phyloP scores from a whole-genome alignment of 2,329 filamentous ascomycete species.

The Aspergillus felis region DNA sequence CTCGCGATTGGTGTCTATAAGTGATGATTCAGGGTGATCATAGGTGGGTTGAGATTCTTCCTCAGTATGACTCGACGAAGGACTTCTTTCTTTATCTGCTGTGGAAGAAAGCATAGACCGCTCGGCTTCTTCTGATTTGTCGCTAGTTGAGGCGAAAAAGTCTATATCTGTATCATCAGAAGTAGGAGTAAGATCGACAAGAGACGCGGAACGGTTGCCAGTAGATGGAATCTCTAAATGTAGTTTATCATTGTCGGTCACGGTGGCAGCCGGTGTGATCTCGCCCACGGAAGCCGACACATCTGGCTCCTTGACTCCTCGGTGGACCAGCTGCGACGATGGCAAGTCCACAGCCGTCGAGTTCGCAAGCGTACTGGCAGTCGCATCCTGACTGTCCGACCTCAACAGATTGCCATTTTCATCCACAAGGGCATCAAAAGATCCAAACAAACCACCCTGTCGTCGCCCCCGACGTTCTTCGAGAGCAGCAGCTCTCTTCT shows the following conservation, averaged over 20 bases:
- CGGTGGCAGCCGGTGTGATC: conserved; percentile 12
- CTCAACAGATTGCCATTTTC: conserved; percentile 35
- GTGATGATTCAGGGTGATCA: conserved; percentile 25
- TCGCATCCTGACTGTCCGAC: conserved; percentile 7
- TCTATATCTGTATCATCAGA: conserved; percentile 34
- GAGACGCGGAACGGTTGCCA: conserved; percentile 39
- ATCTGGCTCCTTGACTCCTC: conserved; percentile 18
- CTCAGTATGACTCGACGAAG: conserved; percentile 32
- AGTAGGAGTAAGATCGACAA: conserved; percentile 44
- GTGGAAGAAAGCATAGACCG: not conserved
- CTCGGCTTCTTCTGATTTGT: not conserved
- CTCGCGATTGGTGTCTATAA: conserved; percentile 16
- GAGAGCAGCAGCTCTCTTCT: conserved; percentile 39
- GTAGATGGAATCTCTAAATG: conserved; percentile 31
- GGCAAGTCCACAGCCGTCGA: conserved; percentile 37
- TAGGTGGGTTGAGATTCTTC: conserved; percentile 30
- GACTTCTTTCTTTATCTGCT: not conserved
- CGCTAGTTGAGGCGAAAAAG: conserved; percentile 8
- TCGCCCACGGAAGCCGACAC: conserved; percentile 6
- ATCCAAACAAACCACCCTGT: conserved; percentile 21
- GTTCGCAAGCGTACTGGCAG: conserved; percentile 20
- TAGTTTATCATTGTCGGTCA: conserved; percentile 17
- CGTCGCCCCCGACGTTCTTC: conserved; percentile 33
- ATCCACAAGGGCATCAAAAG: conserved; percentile 46
- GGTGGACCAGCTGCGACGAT: conserved; percentile 22